Percentiles rank a stretch among this genome's conserved stretches.
Conservation (phyloP, 495 filamentous ascomycete genomes). For the Xylaria flabelliformis region DNA sequence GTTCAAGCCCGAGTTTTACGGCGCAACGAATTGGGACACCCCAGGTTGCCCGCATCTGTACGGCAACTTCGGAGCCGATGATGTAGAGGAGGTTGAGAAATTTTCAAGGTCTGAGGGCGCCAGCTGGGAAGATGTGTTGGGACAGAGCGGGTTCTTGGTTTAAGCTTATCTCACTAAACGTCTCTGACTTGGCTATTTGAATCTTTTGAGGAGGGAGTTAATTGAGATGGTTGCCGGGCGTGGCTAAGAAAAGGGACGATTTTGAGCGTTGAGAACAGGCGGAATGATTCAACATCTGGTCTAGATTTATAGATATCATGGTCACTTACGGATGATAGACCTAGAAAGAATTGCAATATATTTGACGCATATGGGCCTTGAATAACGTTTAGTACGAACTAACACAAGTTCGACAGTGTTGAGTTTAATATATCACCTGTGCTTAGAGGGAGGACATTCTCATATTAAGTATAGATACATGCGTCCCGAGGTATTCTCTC, state of each 20-base stretch:
- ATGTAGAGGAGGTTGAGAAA: constrained; percentile 42
- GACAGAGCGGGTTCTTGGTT: constrained; percentile 33
- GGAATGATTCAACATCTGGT: constrained; percentile 15
- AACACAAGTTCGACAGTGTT: background rate
- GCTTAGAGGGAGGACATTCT: background rate
- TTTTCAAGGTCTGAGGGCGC: constrained; percentile 36
- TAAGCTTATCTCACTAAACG: background rate
- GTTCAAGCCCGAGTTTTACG: constrained; percentile 44
- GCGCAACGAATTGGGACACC: constrained; percentile 53
- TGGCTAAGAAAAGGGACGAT: background rate
- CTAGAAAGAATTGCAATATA: background rate
- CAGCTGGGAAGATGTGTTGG: constrained; percentile 45
- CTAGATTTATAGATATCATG: background rate
- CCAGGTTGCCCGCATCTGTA: constrained; percentile 56
- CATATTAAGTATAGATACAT: constrained; percentile 12
- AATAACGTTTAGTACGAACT: background rate
- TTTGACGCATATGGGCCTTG: background rate
- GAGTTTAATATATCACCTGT: background rate
- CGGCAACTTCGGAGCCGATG: constrained; percentile 52
- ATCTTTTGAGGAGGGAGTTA: no score
- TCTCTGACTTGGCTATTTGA: background rate
- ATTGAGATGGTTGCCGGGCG: background rate
- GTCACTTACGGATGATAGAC: background rate
- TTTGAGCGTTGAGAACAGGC: background rate
- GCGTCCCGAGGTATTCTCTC: background rate